Evolutionary conservation across 768 basidiomycete species (phyloP), one percentile per base, ranked within the genome.

Genomic region (Arthromyces matolae): DNA sequence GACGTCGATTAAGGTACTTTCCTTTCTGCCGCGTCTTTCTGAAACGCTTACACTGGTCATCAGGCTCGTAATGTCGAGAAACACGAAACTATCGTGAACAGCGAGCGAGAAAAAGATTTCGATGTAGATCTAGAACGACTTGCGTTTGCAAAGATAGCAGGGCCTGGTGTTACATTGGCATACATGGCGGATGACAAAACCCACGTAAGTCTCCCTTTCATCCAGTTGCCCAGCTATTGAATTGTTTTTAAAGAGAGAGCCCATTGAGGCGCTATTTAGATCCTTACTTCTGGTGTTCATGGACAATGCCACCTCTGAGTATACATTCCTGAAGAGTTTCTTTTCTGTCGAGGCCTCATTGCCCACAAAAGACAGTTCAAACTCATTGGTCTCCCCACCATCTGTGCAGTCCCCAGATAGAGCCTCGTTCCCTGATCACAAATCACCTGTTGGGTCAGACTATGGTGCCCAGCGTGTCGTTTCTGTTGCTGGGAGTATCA

Each of bases 281-380:
- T 95, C 94, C 0, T 70, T 92, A 20, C 70, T 93, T 39, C 72
- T 98, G 42, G 94, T 96, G 43, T 80, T 98, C 51, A 84, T 95
- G 79, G 93, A 97, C 70, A 98, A 99, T 60, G 86, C 90, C 3
- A 89, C 89, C 1, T 81, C 93, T 23, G 95, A 98, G 68, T 95
- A 93, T 66, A 75, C 83, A 1, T 98, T 98, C 59, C 67, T 96
- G 42, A 80, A 82, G 8, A 71, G 81, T 0, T 98, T 99, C 71
- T 98, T 98, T 70, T 71, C 78, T 31, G 61, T 62, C 49, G 70
- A 65, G 38, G 58, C 64, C 5, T 56, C 62, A 1, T 46, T 67
- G 2, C 64, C 68, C 16, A 60, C 67, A 9, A 53, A 52, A 22
- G 78, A 76, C 38, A 48, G 60, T 3, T 64, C 67, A 31, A 66